Evolutionary conservation across 2,329 filamentous ascomycete species (phyloP), one percentile per base, ranked within the genome.

Genomic region (Aspergillus unguis): DNA sequence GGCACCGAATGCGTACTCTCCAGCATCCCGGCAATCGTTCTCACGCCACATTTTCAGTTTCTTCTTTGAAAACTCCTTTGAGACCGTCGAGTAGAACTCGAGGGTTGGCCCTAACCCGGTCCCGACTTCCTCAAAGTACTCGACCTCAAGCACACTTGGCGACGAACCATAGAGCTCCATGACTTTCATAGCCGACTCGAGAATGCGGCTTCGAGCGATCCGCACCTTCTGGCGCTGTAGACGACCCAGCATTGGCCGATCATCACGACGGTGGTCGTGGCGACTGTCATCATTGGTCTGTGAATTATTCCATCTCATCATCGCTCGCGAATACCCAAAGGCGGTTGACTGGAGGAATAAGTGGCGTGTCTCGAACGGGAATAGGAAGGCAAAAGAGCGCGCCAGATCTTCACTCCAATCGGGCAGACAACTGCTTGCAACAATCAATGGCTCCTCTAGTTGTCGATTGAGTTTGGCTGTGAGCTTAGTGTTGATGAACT

Each of bases 91-190:
- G 73, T 99, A 99, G 70, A 99, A 99, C 68, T 99, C 94, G 10
- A 99, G 80, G 0, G 94, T 99, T 3, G 94, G 94, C 0, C 94
- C 94, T 42, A 99, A 80, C 43, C 94, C 94, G 26, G 95, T 99
- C 52, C 94, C 94, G 25, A 99, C 94, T 73, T 99, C 94, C 65
- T 97, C 94, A 62, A 99, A 99, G 66, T 99, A 99, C 66, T 99
- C 95, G 2, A 99, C 92, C 67, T 99, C 94, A 0, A 99, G 76
- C 28, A 97, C 89, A 68, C 92, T 97, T 54, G 95, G 90, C 1
- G 92, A 95, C n/a, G 90, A 90, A 0, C 94, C 94, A 64, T 99
- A 99, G 2, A 97, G 82, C 63, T 99, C 92, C 92, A 99, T 97
- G 29, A 99, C 94, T 72, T 99, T 99, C 70, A 97, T 80, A 0